Percentiles rank a stretch among this genome's conserved stretches.
Conservation (phyloP, 306 rosid species). For the Carpinus viminea region DNA sequence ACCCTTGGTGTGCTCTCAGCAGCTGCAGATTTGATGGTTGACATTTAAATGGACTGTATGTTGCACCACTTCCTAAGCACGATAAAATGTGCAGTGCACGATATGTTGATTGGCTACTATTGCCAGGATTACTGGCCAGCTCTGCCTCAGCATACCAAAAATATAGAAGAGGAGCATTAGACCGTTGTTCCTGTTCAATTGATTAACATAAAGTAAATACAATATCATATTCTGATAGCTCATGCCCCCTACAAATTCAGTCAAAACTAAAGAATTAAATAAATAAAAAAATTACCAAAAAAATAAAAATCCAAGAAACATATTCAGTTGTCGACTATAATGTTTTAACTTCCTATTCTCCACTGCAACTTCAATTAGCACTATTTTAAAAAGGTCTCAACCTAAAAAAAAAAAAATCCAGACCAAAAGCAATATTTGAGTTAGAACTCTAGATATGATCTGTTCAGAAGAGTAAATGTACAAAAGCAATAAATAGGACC, state of each 20-base stretch:
- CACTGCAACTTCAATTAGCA: neutral
- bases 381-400: neutral
- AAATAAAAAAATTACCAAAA: neutral
- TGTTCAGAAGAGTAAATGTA: neutral
- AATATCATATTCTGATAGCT: neutral
- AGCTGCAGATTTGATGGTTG: slow-evolving; percentile 74
- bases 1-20: slow-evolving; percentile 91
- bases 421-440: neutral
- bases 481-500: neutral
- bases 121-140: slow-evolving; percentile 46
- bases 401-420: neutral
- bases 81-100: slow-evolving; percentile 76
- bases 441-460: neutral
- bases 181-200: slow-evolving; percentile 59
- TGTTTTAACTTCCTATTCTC: neutral
- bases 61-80: slow-evolving; percentile 73
- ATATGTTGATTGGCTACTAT: slow-evolving; percentile 40
- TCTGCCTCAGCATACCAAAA: slow-evolving; percentile 96
- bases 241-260: neutral
- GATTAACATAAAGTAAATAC: slow-evolving; percentile 19
- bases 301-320: neutral
- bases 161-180: slow-evolving; percentile 70
- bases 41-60: slow-evolving; percentile 66
- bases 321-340: neutral
- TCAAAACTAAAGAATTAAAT: neutral